Evolutionary conservation across 768 basidiomycete genomes (phyloP).

Genomic region (Suillus luteus): DNA sequence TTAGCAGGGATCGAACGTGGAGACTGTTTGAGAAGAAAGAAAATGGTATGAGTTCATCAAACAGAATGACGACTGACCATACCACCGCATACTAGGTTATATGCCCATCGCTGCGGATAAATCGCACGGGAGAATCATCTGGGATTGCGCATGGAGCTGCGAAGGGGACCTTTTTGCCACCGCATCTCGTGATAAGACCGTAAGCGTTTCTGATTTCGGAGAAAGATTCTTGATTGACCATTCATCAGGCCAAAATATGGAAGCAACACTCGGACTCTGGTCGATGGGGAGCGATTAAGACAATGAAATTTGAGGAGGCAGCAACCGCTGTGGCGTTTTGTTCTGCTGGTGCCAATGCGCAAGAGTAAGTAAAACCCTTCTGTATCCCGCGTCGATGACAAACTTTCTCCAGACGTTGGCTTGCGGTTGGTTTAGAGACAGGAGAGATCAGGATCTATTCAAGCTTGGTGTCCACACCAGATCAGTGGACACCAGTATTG

Average conservation of each 20-base stretch:
- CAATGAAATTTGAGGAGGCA: slow-evolving; percentile 71
- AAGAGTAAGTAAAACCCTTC: slow-evolving; percentile 41
- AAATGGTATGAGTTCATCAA: slow-evolving; percentile 36
- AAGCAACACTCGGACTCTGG: slow-evolving; percentile 33
- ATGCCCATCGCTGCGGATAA: slow-evolving; percentile 68
- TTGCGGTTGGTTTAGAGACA: slow-evolving; percentile 86
- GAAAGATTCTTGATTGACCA: neutral
- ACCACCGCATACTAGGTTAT: slow-evolving; percentile 50
- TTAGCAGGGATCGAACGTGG: slow-evolving; percentile 94
- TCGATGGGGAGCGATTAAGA: slow-evolving; percentile 59
- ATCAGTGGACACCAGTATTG: slow-evolving; percentile 49
- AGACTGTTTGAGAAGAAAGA: slow-evolving; percentile 62
- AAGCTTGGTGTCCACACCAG: slow-evolving; percentile 30
- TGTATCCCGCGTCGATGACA: slow-evolving; percentile 10
- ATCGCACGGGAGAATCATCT: slow-evolving; percentile 89
- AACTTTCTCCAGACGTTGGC: slow-evolving; percentile 41
- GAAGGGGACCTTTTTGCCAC: slow-evolving; percentile 86
- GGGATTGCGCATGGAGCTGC: slow-evolving; percentile 89
- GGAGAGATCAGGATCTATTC: slow-evolving; percentile 73
- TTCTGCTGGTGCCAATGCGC: slow-evolving; percentile 32
- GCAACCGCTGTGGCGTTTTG: slow-evolving; percentile 82
- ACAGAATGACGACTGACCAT: slow-evolving; percentile 5
- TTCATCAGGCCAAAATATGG: slow-evolving; percentile 83
- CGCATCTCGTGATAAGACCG: slow-evolving; percentile 94
- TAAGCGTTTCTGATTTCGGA: slow-evolving; percentile 34